phyloP scores from a whole-genome alignment of 1,284 basidiomycete species.

The Austropuccinia psidii region DNA sequence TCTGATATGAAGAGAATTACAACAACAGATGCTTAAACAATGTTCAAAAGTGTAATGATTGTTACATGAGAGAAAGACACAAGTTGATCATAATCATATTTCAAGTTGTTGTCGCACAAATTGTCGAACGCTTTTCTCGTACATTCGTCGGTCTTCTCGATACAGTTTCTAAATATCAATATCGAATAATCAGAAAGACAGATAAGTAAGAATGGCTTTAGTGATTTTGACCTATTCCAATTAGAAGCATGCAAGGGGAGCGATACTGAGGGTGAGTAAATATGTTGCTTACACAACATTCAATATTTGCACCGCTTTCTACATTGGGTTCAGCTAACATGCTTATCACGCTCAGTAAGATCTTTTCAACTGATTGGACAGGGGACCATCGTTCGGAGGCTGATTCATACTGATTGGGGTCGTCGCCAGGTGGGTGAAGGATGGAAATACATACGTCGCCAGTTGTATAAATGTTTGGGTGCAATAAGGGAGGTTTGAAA shows the following conservation, averaged over 20 bases:
- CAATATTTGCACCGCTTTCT: conserved; percentile 95
- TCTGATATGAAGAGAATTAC: no score
- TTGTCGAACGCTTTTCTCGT: conserved; percentile 33
- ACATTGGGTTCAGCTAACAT: conserved; percentile 99
- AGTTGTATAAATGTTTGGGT: conserved; percentile 93
- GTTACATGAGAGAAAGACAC: no score
- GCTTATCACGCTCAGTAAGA: conserved; percentile 79
- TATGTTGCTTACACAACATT: conserved; percentile 52
- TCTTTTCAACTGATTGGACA: conserved; percentile 94
- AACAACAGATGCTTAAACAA: no score
- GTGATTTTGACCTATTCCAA: neutral
- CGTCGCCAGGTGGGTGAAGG: conserved; percentile 93
- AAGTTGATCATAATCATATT: neutral
- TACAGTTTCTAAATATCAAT: conserved; percentile 76
- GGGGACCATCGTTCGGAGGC: conserved; percentile 97
- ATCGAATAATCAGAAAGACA: neutral
- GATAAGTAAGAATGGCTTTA: neutral
- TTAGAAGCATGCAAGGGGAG: neutral
- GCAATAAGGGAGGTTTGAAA: conserved; percentile 54
- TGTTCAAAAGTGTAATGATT: no score
- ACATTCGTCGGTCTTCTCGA: conserved; percentile 62
- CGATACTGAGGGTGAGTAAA: neutral
- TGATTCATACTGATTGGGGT: conserved; percentile 63
- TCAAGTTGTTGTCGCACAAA: conserved; percentile 36
- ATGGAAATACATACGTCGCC: conserved; percentile 98